Base-by-base conservation (phyloP, 306 rosid genomes). In the Betula pendula region DNA sequence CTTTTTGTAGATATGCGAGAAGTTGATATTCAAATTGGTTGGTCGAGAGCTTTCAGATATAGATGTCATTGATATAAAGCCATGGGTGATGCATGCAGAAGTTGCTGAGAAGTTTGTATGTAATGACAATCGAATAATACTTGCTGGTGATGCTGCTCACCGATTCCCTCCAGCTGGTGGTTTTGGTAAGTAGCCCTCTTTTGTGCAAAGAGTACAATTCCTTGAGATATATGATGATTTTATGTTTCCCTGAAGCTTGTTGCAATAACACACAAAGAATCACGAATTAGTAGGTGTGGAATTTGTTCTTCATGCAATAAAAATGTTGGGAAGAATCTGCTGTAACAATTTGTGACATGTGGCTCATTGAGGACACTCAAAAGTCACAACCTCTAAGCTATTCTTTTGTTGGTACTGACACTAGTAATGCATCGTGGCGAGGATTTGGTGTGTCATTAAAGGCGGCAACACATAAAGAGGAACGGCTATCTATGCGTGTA, bases 161-260 rank as follows among this genome's bases (percentile, higher is more conserved):
- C 91, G 92, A 70, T 95, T 95, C 83, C 98, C 98, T 70, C 98
- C 98, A 69, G 98, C 98, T 42, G 98, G 98, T 81, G 98, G 98
- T 77, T 95, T 95, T 87, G 98, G 98, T 92, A 35, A 85, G 97
- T 86, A 73, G 35, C 70, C 83, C 38, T 52, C 66, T 81, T 79
- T 75, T 71, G 20, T 71, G 81, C 75, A 43, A 45, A 74, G 48
- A 38, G 38, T 40, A 77, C 69, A 73, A 58, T 49, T 71, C 80
- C 29, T 24, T 22, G 76, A 16, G 51, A 25, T 51, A 55, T 47
- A 33, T 80, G 70, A 22, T 71, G 27, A 6, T 22, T 43, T 40
- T 14, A 53, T 76, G 11, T 71, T 19, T 17, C 27, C 8, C 33
- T 66, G 60, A 24, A 47, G 48, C 22, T 66, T 8, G 11, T 14